Evolutionary conservation across 768 basidiomycete genomes (phyloP).

Genomic region (Pleurotus ostreatus): DNA sequence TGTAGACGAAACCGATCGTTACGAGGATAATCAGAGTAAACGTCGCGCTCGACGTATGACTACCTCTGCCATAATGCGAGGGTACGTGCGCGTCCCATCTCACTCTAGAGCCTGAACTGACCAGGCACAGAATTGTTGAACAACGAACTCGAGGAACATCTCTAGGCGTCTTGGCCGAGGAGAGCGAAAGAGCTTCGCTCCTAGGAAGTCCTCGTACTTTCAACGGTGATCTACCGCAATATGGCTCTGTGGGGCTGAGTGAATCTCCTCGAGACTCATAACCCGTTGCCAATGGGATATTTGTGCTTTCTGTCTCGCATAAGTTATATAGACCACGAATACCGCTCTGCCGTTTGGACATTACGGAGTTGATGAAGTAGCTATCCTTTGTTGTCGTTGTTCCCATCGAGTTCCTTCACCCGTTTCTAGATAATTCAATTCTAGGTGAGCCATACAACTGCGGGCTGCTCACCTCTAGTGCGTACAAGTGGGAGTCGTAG

Average conservation of each 20-base stretch:
- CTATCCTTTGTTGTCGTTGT: not conserved
- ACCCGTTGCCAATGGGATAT: no score
- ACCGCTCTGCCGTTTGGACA: no score
- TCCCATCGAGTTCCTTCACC: slow-evolving; percentile 2
- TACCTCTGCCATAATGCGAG: slow-evolving; percentile 75
- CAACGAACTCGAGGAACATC: slow-evolving; percentile 36
- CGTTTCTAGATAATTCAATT: not conserved
- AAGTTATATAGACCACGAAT: no score
- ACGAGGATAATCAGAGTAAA: slow-evolving; percentile 84
- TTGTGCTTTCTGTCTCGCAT: no score
- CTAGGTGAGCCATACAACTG: not conserved
- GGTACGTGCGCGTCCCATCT: slow-evolving; percentile 38
- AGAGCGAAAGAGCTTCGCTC: slow-evolving; percentile 32
- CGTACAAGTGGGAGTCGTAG: slow-evolving; percentile 70
- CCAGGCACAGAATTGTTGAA: slow-evolving; percentile 47
- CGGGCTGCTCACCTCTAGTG: slow-evolving; percentile 57
- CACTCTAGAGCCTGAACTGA: not conserved
- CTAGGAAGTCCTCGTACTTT: slow-evolving; percentile 14
- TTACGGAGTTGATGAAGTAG: no score
- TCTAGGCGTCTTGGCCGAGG: slow-evolving; percentile 4
- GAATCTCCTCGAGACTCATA: slow-evolving; percentile 4
- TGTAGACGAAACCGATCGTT: slow-evolving; percentile 91
- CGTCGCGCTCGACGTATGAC: slow-evolving; percentile 65
- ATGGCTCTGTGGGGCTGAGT: slow-evolving; percentile 1
- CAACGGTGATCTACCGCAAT: slow-evolving; percentile 7